A percentile compares a stretch with the other conserved stretches of the same genome.
These are phyloP conservation scores for Viola pubescens DNA, from an alignment of 441 rosid genomes.

Conservation along the genomic window DNA sequence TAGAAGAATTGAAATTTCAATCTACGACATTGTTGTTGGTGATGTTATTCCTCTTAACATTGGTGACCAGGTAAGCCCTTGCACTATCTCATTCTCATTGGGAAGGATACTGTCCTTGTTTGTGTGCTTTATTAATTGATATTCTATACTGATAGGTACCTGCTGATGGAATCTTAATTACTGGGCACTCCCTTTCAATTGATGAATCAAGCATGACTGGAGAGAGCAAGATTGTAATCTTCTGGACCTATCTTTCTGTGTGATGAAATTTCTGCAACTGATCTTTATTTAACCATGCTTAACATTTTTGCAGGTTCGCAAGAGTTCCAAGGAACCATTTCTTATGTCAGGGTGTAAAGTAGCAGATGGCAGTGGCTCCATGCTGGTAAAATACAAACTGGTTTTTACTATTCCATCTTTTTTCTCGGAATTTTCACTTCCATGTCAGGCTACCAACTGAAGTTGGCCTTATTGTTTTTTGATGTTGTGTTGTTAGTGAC, in stretches of 20 bases:
- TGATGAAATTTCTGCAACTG: constrained; percentile 5
- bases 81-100: neutral
- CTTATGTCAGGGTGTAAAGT: constrained; percentile 98
- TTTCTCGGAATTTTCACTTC: neutral
- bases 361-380: constrained; percentile 89
- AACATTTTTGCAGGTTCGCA: constrained; percentile 50
- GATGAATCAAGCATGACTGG: constrained; percentile 99
- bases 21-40: constrained; percentile 89
- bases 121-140: constrained; percentile 7
- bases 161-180: constrained; percentile 83
- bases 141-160: constrained; percentile 54
- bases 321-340: constrained; percentile 65
- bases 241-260: constrained; percentile 5
- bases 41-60: constrained; percentile 86
- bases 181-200: constrained; percentile 73
- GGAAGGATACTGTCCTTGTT: neutral
- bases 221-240: constrained; percentile 84
- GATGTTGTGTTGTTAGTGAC: too few relatives aligned
- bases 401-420: neutral
- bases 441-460: too few relatives aligned
- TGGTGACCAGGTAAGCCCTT: constrained; percentile 78
- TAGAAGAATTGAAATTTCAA: constrained; percentile 83
- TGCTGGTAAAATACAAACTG: constrained; percentile 57
- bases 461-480: too few relatives aligned
- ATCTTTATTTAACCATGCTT: constrained; percentile 9